phyloP scores from a whole-genome alignment of 2,329 filamentous ascomycete species.

The Trichoderma lentiforme region DNA sequence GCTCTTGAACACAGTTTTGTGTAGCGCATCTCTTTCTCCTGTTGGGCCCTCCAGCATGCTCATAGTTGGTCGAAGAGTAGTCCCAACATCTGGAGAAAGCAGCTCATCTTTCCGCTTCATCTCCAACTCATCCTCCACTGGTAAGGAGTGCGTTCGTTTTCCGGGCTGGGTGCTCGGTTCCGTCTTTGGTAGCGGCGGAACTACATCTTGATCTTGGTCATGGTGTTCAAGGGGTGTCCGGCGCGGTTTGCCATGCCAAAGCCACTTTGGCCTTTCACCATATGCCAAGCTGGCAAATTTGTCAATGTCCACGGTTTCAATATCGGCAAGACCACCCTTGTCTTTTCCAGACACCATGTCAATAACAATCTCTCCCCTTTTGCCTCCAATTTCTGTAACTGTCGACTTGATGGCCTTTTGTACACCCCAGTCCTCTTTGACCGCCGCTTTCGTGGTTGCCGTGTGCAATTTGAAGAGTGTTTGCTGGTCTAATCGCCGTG shows the following conservation, averaged over 20 bases:
- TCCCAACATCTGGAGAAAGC: slow-evolving; percentile 41
- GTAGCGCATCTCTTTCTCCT: slow-evolving; percentile 55
- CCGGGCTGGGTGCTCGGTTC: slow-evolving; percentile 38
- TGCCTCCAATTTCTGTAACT: slow-evolving; percentile 87
- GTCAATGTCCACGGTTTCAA: slow-evolving; percentile 89
- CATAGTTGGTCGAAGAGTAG: slow-evolving; percentile 44
- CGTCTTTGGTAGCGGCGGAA: slow-evolving; percentile 53
- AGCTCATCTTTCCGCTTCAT: slow-evolving; percentile 45
- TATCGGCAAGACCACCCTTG: slow-evolving; percentile 84
- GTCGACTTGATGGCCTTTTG: slow-evolving; percentile 93
- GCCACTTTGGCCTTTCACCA: slow-evolving; percentile 84
- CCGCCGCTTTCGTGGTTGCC: slow-evolving; percentile 84
- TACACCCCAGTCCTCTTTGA: slow-evolving; percentile 87
- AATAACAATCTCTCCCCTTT: slow-evolving; percentile 90
- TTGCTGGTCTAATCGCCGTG: slow-evolving; percentile 74
- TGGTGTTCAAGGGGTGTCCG: slow-evolving; percentile 52
- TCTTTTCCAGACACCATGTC: slow-evolving; percentile 87
- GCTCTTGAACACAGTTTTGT: slow-evolving; percentile 70
- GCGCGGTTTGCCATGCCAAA: slow-evolving; percentile 87
- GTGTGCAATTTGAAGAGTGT: slow-evolving; percentile 79
- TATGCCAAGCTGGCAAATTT: slow-evolving; percentile 73
- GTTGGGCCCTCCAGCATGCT: slow-evolving; percentile 45
- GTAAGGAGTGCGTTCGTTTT: slow-evolving; percentile 50
- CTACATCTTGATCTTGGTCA: slow-evolving; percentile 42
- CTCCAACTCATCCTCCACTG: slow-evolving; percentile 51